Evolutionary conservation across 2,329 filamentous ascomycete genomes (phyloP).

Genomic region (Ambrosiella beaveri): DNA sequence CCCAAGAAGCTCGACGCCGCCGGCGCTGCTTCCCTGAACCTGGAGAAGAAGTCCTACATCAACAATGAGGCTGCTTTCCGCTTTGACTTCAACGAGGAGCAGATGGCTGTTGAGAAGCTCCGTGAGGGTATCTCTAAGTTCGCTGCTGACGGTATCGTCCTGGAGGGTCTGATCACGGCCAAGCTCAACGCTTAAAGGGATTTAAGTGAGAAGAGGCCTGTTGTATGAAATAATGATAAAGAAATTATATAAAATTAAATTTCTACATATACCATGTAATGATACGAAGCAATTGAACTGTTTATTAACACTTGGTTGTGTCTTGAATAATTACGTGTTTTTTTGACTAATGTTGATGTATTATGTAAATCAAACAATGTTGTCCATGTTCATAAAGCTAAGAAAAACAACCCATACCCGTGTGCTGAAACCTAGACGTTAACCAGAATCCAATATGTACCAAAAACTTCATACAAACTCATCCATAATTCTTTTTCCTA

Average conservation of each 20-base stretch:
- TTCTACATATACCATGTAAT: background rate
- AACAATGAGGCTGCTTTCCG: constrained; percentile 80
- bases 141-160: constrained; percentile 80
- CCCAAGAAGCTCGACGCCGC: constrained; percentile 82
- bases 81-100: constrained; percentile 99
- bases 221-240: background rate
- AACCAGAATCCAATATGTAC: no score
- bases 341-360: no score
- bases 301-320: no score
- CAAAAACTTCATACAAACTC: no score
- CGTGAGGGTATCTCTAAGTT: constrained; percentile 99
- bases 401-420: no score
- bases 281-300: no score
- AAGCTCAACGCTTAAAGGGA: constrained; percentile 46
- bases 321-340: no score
- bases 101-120: constrained; percentile 98
- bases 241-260: background rate
- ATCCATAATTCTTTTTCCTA: no score
- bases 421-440: no score
- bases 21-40: constrained; percentile 47
- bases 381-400: no score
- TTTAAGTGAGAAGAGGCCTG: background rate
- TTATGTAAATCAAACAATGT: no score
- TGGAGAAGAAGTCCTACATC: constrained; percentile 84
- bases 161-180: constrained; percentile 79